Percentiles rank a stretch among this genome's conserved stretches.
phyloP scores from a whole-genome alignment of 2,329 filamentous ascomycete species.

The Boeremia exigua region DNA sequence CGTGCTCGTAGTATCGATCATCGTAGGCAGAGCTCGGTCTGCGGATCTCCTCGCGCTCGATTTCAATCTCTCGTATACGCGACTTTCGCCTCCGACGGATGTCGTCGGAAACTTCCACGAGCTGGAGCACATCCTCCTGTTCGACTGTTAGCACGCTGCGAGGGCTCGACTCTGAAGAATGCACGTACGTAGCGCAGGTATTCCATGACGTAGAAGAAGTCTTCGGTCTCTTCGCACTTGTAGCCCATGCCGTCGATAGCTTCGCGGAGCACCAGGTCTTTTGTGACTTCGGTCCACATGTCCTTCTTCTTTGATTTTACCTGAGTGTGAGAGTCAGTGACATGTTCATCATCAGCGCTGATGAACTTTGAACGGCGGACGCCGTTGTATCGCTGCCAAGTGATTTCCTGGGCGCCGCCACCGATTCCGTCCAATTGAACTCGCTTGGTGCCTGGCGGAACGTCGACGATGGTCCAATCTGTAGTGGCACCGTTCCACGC shows the following conservation, averaged over 20 bases:
- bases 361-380: conserved; percentile 76
- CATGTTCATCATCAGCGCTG: conserved; percentile 65
- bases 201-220: conserved; percentile 90
- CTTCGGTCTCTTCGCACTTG: conserved; percentile 86
- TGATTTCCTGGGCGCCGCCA: conserved; percentile 76
- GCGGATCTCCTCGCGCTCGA: conserved; percentile 63
- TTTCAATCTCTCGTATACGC: conserved; percentile 66
- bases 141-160: conserved; percentile 14
- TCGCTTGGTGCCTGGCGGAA: conserved; percentile 81
- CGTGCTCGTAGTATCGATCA: conserved; percentile 70
- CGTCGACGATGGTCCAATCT: conserved; percentile 82
- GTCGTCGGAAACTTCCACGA: conserved; percentile 82
- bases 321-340: conserved; percentile 52
- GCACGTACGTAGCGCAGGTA: conserved; percentile 84
- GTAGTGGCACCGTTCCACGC: conserved; percentile 75
- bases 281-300: conserved; percentile 97
- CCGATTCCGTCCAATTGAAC: conserved; percentile 83
- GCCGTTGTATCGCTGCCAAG: conserved; percentile 80
- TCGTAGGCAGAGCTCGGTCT: conserved; percentile 62
- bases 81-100: conserved; percentile 72
- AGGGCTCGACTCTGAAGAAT: no score
- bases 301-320: conserved; percentile 51
- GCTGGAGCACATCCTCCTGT: conserved; percentile 84
- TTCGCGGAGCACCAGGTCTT: conserved; percentile 85
- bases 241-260: conserved; percentile 86